Percentiles rank a stretch among this genome's conserved stretches.
Evolutionary conservation across 495 filamentous ascomycete genomes (phyloP).

Genomic region (Lophiostoma macrostomum): DNA sequence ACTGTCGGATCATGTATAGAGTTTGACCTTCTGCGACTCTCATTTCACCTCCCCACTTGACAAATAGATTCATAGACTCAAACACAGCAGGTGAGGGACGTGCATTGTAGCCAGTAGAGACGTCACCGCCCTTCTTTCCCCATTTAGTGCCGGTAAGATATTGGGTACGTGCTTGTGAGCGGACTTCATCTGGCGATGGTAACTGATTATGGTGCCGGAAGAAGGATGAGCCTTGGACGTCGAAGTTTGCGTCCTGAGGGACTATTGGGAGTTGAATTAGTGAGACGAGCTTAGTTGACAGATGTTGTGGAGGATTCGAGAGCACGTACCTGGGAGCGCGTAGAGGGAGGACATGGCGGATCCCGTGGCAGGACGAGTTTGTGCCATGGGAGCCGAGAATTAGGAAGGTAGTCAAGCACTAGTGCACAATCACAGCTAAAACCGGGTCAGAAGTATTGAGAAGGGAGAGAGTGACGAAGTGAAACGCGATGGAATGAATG

Average conservation of each 20-base stretch:
- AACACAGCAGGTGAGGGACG: slow-evolving; percentile 38
- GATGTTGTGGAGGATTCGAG: no score
- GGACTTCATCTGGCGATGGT: slow-evolving; percentile 20
- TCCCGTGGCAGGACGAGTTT: no score
- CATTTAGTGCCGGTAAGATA: slow-evolving; percentile 20
- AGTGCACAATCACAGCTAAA: no score
- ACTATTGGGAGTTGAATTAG: no score
- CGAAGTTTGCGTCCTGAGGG: slow-evolving; percentile 14
- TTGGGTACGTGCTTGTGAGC: slow-evolving; percentile 18
- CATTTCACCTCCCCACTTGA: slow-evolving; percentile 47
- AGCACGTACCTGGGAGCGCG: no score
- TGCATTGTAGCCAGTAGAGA: slow-evolving; percentile 16
- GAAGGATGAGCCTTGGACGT: slow-evolving; percentile 11
- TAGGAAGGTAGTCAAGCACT: no score
- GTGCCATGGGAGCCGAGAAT: no score
- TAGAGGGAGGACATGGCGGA: no score
- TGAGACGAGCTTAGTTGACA: no score
- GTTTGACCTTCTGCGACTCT: slow-evolving; percentile 46
- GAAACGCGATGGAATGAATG: no score
- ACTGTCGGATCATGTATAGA: slow-evolving; percentile 47
- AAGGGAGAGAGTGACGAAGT: no score
- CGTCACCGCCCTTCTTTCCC: slow-evolving; percentile 13
- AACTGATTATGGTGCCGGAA: slow-evolving; percentile 14
- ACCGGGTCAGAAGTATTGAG: no score
- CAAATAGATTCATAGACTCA: slow-evolving; percentile 43